Conservation (phyloP, 2,329 filamentous ascomycete genomes). For the Clonostachys byssicola region DNA sequence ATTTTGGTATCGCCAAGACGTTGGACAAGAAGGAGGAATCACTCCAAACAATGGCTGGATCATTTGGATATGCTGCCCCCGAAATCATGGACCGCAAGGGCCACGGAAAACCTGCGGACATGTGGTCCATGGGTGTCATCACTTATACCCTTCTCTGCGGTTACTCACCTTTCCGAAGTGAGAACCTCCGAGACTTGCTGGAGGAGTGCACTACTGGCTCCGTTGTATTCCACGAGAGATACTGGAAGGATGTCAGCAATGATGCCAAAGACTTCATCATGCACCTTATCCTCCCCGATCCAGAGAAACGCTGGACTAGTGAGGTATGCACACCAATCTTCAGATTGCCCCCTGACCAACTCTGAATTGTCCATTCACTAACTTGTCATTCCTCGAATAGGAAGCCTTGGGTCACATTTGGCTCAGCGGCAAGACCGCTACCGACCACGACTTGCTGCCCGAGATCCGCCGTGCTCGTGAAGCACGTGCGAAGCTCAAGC, state of each 20-base stretch:
- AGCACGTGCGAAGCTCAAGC: conserved; percentile 83
- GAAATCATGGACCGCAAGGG: conserved; percentile 98
- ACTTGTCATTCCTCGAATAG: conserved; percentile 26
- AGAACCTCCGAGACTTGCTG: conserved; percentile 88
- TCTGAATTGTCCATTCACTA: background rate
- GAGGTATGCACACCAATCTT: conserved; percentile 46
- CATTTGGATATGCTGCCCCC: conserved; percentile 94
- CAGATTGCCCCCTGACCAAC: background rate
- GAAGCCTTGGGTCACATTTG: conserved; percentile 79
- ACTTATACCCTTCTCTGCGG: conserved; percentile 97
- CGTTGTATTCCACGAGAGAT: conserved; percentile 93
- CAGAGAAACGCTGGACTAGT: conserved; percentile 73
- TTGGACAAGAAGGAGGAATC: conserved; percentile 87
- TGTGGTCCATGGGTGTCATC: conserved; percentile 99
- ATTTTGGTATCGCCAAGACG: conserved; percentile 99
- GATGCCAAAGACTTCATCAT: conserved; percentile 96
- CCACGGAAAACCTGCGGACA: conserved; percentile 96
- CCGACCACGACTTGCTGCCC: conserved; percentile 93
- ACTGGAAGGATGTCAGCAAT: conserved; percentile 95
- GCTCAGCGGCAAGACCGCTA: conserved; percentile 87
- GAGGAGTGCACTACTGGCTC: conserved; percentile 83
- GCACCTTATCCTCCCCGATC: conserved; percentile 72
- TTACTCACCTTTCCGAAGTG: conserved; percentile 95
- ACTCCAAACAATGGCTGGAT: conserved; percentile 96
- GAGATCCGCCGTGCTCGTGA: conserved; percentile 89